phyloP scores from a whole-genome alignment of 257 asterid species.

The Euphrasia confusa region DNA sequence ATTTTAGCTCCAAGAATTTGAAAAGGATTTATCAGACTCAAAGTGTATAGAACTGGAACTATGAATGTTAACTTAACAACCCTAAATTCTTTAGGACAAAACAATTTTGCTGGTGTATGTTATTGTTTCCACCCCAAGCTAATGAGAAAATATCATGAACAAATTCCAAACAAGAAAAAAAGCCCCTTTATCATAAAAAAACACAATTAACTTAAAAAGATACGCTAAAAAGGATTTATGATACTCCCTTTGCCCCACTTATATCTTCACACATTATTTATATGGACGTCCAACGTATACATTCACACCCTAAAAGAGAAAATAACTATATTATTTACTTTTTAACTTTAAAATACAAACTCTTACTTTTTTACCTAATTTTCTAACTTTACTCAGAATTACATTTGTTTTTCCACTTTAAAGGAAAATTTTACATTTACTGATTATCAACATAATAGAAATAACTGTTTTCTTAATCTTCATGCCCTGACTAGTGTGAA shows the following conservation, averaged over 20 bases:
- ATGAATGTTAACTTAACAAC: neutral
- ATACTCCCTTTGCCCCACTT: neutral
- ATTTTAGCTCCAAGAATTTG: neutral
- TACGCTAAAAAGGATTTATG: neutral
- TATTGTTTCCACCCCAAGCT: neutral
- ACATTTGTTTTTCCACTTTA: no score
- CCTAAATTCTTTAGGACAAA: neutral
- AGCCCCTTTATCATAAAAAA: neutral
- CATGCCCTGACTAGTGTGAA: no score
- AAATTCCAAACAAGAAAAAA: neutral
- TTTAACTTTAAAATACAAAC: no score
- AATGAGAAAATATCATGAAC: neutral
- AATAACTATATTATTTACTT: no score
- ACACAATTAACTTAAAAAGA: neutral
- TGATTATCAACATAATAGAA: no score
- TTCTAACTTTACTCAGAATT: no score
- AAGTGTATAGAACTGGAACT: neutral
- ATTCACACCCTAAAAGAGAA: no score
- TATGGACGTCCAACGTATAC: neutral
- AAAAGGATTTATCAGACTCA: neutral
- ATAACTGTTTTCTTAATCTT: no score
- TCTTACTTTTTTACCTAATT: no score
- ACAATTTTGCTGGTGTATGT: neutral
- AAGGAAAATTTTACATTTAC: no score
- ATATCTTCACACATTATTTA: no score